Evolutionary conservation across 169 alveolate species (phyloP).

Genomic region (Plasmodium coatneyi): DNA sequence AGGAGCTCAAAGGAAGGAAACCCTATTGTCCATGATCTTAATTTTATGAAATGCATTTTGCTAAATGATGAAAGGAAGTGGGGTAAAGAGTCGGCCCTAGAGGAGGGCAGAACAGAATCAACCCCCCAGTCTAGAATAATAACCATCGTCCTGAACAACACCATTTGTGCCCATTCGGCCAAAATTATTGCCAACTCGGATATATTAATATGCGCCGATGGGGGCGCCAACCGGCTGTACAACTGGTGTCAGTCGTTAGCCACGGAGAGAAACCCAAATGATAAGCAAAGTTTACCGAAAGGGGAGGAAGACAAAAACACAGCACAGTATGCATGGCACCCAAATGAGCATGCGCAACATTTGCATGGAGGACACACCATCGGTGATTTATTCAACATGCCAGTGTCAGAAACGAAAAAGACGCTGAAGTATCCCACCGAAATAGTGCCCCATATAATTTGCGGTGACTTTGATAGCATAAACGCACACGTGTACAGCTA

Average conservation of each 20-base stretch:
- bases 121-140: conserved; percentile 13
- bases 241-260: conserved; percentile 4
- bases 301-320: neutral
- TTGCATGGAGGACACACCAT: neutral
- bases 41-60: conserved; percentile 67
- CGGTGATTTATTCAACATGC: neutral
- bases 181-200: conserved; percentile 53
- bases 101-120: neutral
- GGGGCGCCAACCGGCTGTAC: conserved; percentile 70
- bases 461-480: conserved; percentile 76
- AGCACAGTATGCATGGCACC: neutral
- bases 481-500: conserved; percentile 26
- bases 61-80: conserved; percentile 17
- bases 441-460: conserved; percentile 53
- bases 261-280: neutral
- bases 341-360: neutral
- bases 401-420: neutral
- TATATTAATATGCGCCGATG: conserved; percentile 73
- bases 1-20: neutral
- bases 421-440: neutral
- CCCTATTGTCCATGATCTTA: conserved; percentile 31
- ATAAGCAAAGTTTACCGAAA: neutral
- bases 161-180: neutral
- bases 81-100: neutral
- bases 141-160: conserved; percentile 52